Base-by-base conservation (phyloP, 129 eudicot species). In the Apium graveolens region DNA sequence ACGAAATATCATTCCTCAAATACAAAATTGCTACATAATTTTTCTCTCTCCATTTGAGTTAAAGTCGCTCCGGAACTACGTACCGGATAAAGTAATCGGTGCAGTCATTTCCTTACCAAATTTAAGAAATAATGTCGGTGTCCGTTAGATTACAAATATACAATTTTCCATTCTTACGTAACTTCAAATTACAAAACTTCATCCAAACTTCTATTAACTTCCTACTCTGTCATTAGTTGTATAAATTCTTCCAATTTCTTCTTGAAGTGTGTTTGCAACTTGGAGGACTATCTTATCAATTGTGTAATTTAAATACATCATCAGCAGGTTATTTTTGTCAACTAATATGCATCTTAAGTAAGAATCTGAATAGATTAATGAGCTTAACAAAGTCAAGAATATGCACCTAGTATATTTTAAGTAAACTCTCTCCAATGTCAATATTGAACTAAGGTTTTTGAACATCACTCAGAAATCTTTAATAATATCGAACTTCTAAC, bases 331-430 rank as follows among this genome's bases (percentile, higher is more conserved):
- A 24, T 55, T 1, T 38, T 38, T 38, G 41, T 38, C 41, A 38
- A 2, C 41, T 2, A 4, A 4, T 38, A 4, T 38, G 41, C 41
- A 38, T 2, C 41, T 38, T 38, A 38, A 38, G 41, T 38, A 55
- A 55, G 65, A 55, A 55, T 55, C 65, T 24, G 11, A 55, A 38
- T 55, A 21, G 0, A 24, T 55, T 24, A 55, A 55, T 24, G 65
- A 63, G 32, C 38, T 27, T 29, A 63, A 12, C 77, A 78, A 69
- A 78, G 82, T 84, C 87, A 84, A 81, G 53, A 75, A 76, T 70
- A 76, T 80, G 87, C 73, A 81, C 32, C 53, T 55, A 26, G 79
- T 73, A 55, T 78, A 78, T 73, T 34, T 75, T 78, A 34, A 65
- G 42, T 31, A 37, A 60, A 44, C 48, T 43, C 39, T 17, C 39